Evolutionary conservation across 805 yeast species (phyloP), one percentile per base, ranked within the genome.

Genomic region (Hanseniaspora vineae): DNA sequence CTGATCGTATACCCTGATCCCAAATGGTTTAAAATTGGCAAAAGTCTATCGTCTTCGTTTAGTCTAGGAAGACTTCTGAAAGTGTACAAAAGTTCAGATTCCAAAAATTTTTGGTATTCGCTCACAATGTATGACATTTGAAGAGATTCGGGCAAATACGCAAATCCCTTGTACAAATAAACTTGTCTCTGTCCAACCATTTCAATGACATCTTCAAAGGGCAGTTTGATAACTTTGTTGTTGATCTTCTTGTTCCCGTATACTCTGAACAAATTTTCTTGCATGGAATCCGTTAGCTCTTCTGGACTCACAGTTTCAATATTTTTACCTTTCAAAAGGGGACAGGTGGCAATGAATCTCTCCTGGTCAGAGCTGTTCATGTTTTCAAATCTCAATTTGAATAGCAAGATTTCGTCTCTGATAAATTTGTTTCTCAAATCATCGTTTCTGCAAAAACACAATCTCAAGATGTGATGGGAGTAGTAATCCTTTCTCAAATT

Each of bases 41-140:
- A 67, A 42, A 92, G 66, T 49, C 99, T 71, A 60, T 88, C 94
- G 58, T 88, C 96, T 66, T 90, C 97, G 58, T 88, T 96, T 48
- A 90, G 68, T 8, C 89, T 72, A 6, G 96, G 94, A 47, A 88
- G 67, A 18, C 84, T 75, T 58, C 83, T 84, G 55, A 87, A 80
- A 0, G 97, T 85, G 44, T 71, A 66, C 19, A 78, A 65, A 53
- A 92, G 68, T 18, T 78, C 76, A 15, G 64, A 59, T 2, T 62
- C 60, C 46, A 89, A 66, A 48, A 67, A 62, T 39, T 68, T 72
- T 35, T 77, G 67, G 61, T 81, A 90, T 59, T 87, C 96, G 40
- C 71, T 73, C 0, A 82, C 66, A 31, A 92, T 67, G 46, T 90
- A 66, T 48, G 79, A 78, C 50, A 83, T 66, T 62, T 88, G 97